phyloP scores from a whole-genome alignment of 208 protist species.

The Herpetomonas muscarum region DNA sequence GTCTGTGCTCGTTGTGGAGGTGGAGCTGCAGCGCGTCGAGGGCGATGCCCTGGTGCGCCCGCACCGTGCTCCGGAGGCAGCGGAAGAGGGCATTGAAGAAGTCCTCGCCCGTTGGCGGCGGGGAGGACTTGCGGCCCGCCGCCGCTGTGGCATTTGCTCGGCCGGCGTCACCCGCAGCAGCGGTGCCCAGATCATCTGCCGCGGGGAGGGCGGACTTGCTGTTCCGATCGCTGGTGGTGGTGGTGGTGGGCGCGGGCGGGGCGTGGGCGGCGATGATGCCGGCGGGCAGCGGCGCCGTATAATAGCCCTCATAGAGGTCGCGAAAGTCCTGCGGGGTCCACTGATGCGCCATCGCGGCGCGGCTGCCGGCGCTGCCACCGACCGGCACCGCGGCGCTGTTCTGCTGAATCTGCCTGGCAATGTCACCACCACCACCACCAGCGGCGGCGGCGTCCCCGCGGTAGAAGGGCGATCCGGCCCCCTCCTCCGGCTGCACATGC shows the following conservation, averaged over 20 bases:
- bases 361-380: slow-evolving; percentile 3
- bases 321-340: slow-evolving; percentile 41
- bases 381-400: not conserved
- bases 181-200: no score
- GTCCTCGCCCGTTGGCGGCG: slow-evolving; percentile 21
- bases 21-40: slow-evolving; percentile 32
- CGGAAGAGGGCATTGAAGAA: slow-evolving; percentile 37
- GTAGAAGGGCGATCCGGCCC: not conserved
- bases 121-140: not conserved
- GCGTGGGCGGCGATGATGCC: not conserved
- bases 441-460: not conserved
- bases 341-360: slow-evolving; percentile 26
- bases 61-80: slow-evolving; percentile 53
- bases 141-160: not conserved
- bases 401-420: not conserved
- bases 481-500: slow-evolving; percentile 37
- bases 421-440: not conserved
- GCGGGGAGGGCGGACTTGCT: no score
- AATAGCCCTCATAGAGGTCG: slow-evolving; percentile 32
- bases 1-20: slow-evolving; percentile 7
- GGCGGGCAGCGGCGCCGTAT: slow-evolving; percentile 11
- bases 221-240: no score
- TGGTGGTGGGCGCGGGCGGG: no score
- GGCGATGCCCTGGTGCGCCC: slow-evolving; percentile 43
- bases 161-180: not conserved